Conservation (phyloP, 169 alveolate genomes). For the Cryptosporidium viatorum region DNA sequence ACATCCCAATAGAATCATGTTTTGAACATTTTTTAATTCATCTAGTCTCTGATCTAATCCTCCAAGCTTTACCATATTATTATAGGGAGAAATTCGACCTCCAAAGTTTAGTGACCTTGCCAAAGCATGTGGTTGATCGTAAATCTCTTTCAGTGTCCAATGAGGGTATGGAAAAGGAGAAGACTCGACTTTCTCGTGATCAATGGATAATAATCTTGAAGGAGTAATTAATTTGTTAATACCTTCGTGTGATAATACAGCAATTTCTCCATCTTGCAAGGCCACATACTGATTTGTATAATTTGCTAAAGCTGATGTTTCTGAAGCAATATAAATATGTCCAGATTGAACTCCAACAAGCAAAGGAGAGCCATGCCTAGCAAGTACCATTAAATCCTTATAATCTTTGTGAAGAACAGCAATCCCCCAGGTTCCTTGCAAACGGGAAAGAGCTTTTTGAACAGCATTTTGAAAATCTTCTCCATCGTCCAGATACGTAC, state of each 20-base stretch:
- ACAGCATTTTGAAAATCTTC: slow-evolving; percentile 87
- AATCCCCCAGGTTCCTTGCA: slow-evolving; percentile 97
- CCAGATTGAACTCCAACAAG: slow-evolving; percentile 88
- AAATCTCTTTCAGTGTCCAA: slow-evolving; percentile 92
- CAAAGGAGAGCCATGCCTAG: slow-evolving; percentile 94
- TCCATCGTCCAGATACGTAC: slow-evolving; percentile 88
- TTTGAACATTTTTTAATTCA: slow-evolving; percentile 82
- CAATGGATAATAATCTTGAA: slow-evolving; percentile 75
- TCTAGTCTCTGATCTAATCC: slow-evolving; percentile 86
- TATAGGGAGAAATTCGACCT: slow-evolving; percentile 82
- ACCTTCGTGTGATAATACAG: slow-evolving; percentile 84
- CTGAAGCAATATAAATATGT: slow-evolving; percentile 92
- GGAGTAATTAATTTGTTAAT: slow-evolving; percentile 81
- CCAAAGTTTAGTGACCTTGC: slow-evolving; percentile 87
- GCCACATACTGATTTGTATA: slow-evolving; percentile 91
- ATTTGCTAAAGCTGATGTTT: slow-evolving; percentile 92
- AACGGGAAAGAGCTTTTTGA: slow-evolving; percentile 84
- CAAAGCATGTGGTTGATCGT: slow-evolving; percentile 87
- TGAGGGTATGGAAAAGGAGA: slow-evolving; percentile 89
- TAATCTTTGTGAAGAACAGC: slow-evolving; percentile 88
- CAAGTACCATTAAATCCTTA: slow-evolving; percentile 90
- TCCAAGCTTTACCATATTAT: slow-evolving; percentile 85
- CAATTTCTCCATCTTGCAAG: slow-evolving; percentile 90
- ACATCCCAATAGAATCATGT: slow-evolving; percentile 91
- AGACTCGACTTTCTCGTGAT: slow-evolving; percentile 81